Base-by-base conservation (phyloP, 495 filamentous ascomycete genomes). In the Lichina pygmaea region DNA sequence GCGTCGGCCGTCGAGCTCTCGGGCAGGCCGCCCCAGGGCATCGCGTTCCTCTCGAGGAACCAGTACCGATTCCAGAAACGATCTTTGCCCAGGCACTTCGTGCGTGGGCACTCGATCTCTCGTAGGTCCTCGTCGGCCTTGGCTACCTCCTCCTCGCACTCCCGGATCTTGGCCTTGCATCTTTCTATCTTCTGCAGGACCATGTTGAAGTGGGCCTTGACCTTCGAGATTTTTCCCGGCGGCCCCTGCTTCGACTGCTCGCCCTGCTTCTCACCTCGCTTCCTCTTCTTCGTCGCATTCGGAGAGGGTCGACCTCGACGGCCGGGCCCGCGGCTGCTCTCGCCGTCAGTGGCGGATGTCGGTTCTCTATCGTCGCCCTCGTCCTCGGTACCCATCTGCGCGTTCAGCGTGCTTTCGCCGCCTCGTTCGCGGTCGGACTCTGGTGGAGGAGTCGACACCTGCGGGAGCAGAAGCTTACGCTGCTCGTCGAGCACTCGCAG, bases 1-100 rank as follows among this genome's bases (percentile, higher is more conserved):
- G 86, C 82, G 37, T 75, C 66, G 1, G 84, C 76, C 5, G 85
- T 95, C 6, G 85, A 94, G 60, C 82, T 89, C 49, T 71, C 66
- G 0, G 85, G 86, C 48, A 93, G 64, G 2, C 91, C 91, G 42
- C 66, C 83, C 55, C 82, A 93, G 2, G 89, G 91, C 89, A 95
- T 94, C 31, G 85, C 89, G 55, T 95, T 97, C 36, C 86, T 78
- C 60, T 97, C 89, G 56, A 94, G 93, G 86, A 86, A 97, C 66
- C 85, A 94, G 56, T 95, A 97, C 16, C 85, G 80, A 55, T 95
- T 97, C 73, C 82, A 93, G 64, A 92, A 97, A 24, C 89, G 72
- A 57, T 97, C 89, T 50, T 83, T 81, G 41, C 89, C 89, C 9
- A 97, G 67, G 44, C 83, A 73, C 46, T 78, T 75, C 11, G 85